These are phyloP conservation scores for Phytophthora parvispora DNA, from an alignment of 352 stramenopile species.

Conservation along the genomic window DNA sequence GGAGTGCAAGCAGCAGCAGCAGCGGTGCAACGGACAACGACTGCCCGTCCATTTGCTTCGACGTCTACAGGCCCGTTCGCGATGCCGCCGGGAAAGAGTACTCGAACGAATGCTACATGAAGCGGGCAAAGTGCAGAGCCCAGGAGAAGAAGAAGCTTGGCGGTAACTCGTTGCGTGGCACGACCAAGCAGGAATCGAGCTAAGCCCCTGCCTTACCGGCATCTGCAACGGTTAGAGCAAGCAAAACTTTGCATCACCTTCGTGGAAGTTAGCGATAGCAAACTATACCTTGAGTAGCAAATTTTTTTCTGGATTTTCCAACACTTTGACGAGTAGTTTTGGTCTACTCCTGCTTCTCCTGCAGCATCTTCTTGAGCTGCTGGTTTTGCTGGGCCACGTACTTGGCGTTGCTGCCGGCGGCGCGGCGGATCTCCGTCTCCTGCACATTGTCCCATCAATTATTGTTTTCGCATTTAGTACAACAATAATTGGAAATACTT, in stretches of 20 bases:
- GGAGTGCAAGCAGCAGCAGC: not conserved
- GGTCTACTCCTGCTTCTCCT: constrained; percentile 43
- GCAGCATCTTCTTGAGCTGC: constrained; percentile 61
- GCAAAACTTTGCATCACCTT: no score
- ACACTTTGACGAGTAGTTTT: no score
- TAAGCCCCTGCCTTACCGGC: not conserved
- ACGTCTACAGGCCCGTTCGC: not conserved
- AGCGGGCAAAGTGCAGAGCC: constrained; percentile 9
- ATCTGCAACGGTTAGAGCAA: no score
- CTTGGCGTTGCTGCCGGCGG: constrained; percentile 50
- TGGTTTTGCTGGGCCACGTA: constrained; percentile 80
- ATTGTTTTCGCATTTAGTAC: not conserved
- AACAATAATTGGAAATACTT: not conserved
- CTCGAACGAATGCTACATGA: constrained; percentile 13
- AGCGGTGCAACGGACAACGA: not conserved
- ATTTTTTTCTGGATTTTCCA: no score
- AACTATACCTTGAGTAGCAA: not conserved
- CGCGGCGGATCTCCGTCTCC: constrained; percentile 76
- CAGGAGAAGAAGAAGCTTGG: not conserved
- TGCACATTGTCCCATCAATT: constrained; percentile 18
- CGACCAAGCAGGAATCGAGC: not conserved
- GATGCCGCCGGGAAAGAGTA: constrained; percentile 8
- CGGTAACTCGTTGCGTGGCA: not conserved
- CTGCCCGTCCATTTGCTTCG: constrained; percentile 1
- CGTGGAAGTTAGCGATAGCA: no score